A percentile compares a stretch with the other conserved stretches of the same genome.
Conservation (phyloP, 2,329 filamentous ascomycete species). For the Fusarium anguioides region DNA sequence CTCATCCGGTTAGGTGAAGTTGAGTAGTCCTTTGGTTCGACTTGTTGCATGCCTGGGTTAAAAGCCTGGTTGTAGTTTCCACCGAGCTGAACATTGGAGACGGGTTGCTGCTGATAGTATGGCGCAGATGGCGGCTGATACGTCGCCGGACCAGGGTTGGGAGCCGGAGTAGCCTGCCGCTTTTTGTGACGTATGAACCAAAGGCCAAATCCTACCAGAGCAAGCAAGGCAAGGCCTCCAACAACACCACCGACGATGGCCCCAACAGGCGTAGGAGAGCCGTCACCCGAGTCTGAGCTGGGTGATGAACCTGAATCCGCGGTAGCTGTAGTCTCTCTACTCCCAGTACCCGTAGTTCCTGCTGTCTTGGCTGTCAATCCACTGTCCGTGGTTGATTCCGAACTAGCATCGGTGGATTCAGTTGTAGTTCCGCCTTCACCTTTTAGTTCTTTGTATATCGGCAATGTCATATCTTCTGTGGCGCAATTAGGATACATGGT, state of each 20-base stretch:
- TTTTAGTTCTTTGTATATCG: neutral
- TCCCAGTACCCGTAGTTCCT: neutral
- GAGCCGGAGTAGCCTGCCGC: neutral
- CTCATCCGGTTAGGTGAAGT: neutral
- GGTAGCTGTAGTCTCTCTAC: neutral
- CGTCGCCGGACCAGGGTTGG: neutral
- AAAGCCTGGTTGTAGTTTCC: neutral
- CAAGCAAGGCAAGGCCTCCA: neutral
- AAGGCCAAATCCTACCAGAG: neutral
- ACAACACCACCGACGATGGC: neutral
- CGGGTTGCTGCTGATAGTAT: neutral
- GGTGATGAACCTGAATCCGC: neutral
- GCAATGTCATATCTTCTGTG: neutral
- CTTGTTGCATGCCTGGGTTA: neutral
- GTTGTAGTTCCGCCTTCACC: neutral
- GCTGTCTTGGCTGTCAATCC: neutral
- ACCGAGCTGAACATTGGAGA: neutral
- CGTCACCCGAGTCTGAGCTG: no score
- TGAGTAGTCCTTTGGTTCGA: neutral
- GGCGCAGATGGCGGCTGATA: neutral
- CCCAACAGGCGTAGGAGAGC: neutral
- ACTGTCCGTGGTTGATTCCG: neutral
- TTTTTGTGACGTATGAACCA: slow-evolving; percentile 9
- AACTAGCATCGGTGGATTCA: neutral
- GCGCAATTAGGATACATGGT: neutral